phyloP scores from a whole-genome alignment of 129 eudicot genomes.

The Rutidosis leptorrhynchoides region DNA sequence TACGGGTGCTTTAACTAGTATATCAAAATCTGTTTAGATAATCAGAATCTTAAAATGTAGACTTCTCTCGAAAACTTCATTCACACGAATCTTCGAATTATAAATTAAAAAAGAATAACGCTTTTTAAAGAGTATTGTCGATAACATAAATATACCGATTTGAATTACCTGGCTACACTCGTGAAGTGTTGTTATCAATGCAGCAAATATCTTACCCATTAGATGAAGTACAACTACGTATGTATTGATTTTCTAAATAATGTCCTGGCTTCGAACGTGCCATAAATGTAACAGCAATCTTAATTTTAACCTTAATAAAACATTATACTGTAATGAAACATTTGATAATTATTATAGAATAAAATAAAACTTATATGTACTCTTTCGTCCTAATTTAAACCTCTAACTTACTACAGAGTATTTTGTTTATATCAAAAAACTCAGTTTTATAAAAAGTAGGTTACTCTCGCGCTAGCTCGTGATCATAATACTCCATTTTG shows the following conservation, averaged over 20 bases:
- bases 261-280: slow-evolving; percentile 26
- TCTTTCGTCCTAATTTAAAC: too few species aligned
- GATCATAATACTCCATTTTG: too few species aligned
- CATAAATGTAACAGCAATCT: slow-evolving; percentile 18
- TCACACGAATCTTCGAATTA: neutral
- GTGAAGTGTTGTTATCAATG: slow-evolving; percentile 28
- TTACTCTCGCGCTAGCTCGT: too few species aligned
- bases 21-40: too few species aligned
- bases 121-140: neutral
- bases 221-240: slow-evolving; percentile 17
- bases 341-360: neutral
- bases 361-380: slow-evolving; percentile 20
- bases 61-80: too few species aligned
- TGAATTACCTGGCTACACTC: slow-evolving; percentile 30
- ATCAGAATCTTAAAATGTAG: too few species aligned
- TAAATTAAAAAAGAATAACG: neutral
- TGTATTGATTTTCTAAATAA: slow-evolving; percentile 1
- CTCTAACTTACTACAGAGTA: too few species aligned
- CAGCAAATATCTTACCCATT: slow-evolving; percentile 27
- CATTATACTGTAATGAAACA: slow-evolving; percentile 15
- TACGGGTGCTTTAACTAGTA: too few species aligned
- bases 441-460: too few species aligned
- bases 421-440: too few species aligned
- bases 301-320: too few species aligned
- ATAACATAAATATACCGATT: neutral